These are phyloP conservation scores for Porpolomopsis calyptriformis DNA, from an alignment of 768 basidiomycete species.

Conservation along the genomic window DNA sequence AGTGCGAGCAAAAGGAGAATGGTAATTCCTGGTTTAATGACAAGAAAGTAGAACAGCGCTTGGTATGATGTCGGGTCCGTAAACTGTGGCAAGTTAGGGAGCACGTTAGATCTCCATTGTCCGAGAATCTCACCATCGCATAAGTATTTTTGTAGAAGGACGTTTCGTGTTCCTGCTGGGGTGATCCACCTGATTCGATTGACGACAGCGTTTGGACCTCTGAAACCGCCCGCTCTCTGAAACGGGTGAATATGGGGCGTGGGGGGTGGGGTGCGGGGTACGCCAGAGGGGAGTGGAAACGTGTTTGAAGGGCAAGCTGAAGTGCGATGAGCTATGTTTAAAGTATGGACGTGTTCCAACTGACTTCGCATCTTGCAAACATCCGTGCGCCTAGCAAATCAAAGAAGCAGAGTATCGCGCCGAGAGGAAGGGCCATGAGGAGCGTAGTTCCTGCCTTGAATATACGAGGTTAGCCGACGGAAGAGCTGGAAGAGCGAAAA, in stretches of 20 bases:
- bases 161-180: constrained; percentile 35
- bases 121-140: constrained; percentile 51
- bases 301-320: constrained; percentile 56
- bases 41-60: constrained; percentile 80
- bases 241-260: constrained; percentile 64
- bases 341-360: constrained; percentile 7
- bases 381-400: constrained; percentile 63
- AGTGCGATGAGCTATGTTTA: constrained; percentile 1
- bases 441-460: constrained; percentile 65
- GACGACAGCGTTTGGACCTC: constrained; percentile 38
- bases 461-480: not conserved
- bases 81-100: constrained; percentile 36
- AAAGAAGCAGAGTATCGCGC: constrained; percentile 67
- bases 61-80: constrained; percentile 75
- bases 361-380: constrained; percentile 63
- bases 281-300: constrained; percentile 58
- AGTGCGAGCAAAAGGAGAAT: constrained; percentile 49
- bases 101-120: not conserved
- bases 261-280: constrained; percentile 57
- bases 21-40: constrained; percentile 76
- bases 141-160: constrained; percentile 79
- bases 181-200: constrained; percentile 33
- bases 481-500: constrained; percentile 10
- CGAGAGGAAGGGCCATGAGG: constrained; percentile 68
- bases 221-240: constrained; percentile 35